A percentile compares a stretch with the other conserved stretches of the same genome.
These are phyloP conservation scores for Nakazawaea ambrosiae DNA, from an alignment of 805 yeast genomes.

Conservation along the genomic window DNA sequence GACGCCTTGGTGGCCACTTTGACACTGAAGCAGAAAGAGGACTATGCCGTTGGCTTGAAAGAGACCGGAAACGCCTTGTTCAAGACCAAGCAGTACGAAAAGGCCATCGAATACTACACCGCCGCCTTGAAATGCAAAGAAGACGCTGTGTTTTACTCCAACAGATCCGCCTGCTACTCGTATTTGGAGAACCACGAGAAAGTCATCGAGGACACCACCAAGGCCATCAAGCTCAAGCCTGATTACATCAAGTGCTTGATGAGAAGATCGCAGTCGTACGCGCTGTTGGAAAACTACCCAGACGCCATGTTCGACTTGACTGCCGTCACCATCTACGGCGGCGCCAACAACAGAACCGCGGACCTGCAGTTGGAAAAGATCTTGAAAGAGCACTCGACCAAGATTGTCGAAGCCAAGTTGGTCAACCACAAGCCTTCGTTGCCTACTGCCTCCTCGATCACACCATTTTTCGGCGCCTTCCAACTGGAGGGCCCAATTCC, in stretches of 20 bases:
- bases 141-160: slow-evolving; percentile 89
- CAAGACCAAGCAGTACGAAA: slow-evolving; percentile 58
- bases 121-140: slow-evolving; percentile 67
- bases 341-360: slow-evolving; percentile 68
- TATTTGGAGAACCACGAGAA: slow-evolving; percentile 74
- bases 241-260: slow-evolving; percentile 86
- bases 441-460: slow-evolving; percentile 78
- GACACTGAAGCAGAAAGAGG: slow-evolving; percentile 45
- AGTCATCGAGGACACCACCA: slow-evolving; percentile 82
- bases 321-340: slow-evolving; percentile 79
- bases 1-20: slow-evolving; percentile 38
- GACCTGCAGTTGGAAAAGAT: slow-evolving; percentile 85
- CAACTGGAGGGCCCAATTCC: slow-evolving; percentile 45
- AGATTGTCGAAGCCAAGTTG: slow-evolving; percentile 56
- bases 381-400: slow-evolving; percentile 71
- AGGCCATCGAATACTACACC: slow-evolving; percentile 76
- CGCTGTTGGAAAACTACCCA: slow-evolving; percentile 64
- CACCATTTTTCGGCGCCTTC: slow-evolving; percentile 88
- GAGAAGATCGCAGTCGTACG: slow-evolving; percentile 92
- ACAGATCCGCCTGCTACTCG: slow-evolving; percentile 93
- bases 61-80: slow-evolving; percentile 83
- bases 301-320: slow-evolving; percentile 92
- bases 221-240: slow-evolving; percentile 80
- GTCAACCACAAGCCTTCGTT: slow-evolving; percentile 45
- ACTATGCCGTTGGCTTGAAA: slow-evolving; percentile 70